Conservation (phyloP, 805 yeast genomes). For the Barnettozyma sucrosica region DNA sequence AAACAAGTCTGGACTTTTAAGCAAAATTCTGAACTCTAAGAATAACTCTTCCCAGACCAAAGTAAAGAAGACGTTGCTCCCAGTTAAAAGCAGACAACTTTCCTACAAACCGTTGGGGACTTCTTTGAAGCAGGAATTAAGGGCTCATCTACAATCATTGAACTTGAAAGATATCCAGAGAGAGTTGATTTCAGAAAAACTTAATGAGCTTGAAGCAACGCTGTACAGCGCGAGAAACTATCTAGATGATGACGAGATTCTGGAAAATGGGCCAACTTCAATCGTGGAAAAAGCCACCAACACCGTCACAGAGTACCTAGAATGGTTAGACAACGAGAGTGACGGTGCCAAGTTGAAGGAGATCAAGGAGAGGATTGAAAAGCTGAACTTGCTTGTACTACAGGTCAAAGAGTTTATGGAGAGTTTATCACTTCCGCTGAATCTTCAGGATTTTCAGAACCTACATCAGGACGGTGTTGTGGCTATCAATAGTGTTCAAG, state of each 20-base stretch:
- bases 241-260: conserved; percentile 48
- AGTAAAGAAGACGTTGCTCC: conserved; percentile 19
- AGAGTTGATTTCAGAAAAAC: conserved; percentile 46
- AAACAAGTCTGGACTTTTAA: conserved; percentile 13
- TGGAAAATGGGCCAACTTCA: conserved; percentile 34
- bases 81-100: conserved; percentile 29
- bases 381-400: conserved; percentile 23
- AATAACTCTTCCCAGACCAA: conserved; percentile 18
- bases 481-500: conserved; percentile 38
- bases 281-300: conserved; percentile 33
- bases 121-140: conserved; percentile 40
- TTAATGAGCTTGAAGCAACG: conserved; percentile 67
- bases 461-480: conserved; percentile 39
- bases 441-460: conserved; percentile 37
- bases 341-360: conserved; percentile 41
- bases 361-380: conserved; percentile 29
- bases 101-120: conserved; percentile 45
- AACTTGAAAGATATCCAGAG: conserved; percentile 52
- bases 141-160: conserved; percentile 44
- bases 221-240: conserved; percentile 62
- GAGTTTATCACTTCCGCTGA: conserved; percentile 42
- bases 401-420: conserved; percentile 35
- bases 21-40: conserved; percentile 18
- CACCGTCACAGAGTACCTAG: conserved; percentile 45
- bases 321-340: conserved; percentile 76